These are phyloP conservation scores for Paramecium tetraurelia DNA, from an alignment of 73 alveolate species.

Conservation along the genomic window DNA sequence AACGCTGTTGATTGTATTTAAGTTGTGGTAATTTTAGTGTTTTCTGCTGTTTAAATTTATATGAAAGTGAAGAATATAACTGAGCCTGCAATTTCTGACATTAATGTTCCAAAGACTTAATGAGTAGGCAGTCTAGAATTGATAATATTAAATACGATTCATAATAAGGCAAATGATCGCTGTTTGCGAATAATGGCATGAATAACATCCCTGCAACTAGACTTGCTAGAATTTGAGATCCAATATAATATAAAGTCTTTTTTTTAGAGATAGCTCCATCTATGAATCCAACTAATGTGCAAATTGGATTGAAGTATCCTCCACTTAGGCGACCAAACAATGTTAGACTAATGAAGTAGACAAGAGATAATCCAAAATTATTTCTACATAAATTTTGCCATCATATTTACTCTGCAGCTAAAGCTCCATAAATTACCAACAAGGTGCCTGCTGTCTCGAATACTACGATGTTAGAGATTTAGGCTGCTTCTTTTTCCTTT, in stretches of 20 bases:
- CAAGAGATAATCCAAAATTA: constrained; percentile 7
- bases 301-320: constrained; percentile 38
- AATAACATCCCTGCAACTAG: constrained; percentile 1
- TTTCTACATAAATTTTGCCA: not conserved
- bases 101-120: constrained; percentile 1
- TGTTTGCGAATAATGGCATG: not conserved
- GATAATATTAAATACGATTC: not conserved
- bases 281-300: constrained; percentile 3
- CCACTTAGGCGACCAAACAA: constrained; percentile 23
- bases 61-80: constrained; percentile 1
- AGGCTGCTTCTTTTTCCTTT: not conserved
- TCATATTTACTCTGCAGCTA: not conserved
- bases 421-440: not conserved
- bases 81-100: constrained; percentile 26
- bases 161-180: not conserved
- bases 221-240: not conserved
- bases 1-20: not conserved
- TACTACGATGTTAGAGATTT: not conserved
- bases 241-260: not conserved
- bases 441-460: not conserved
- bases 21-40: constrained; percentile 21
- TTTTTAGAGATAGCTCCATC: not conserved
- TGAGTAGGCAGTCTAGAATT: not conserved
- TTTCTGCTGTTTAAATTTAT: constrained; percentile 32
- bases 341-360: not conserved